A percentile compares a stretch with the other conserved stretches of the same genome.
phyloP scores from a whole-genome alignment of 257 asterid species.

The Vinca minor region DNA sequence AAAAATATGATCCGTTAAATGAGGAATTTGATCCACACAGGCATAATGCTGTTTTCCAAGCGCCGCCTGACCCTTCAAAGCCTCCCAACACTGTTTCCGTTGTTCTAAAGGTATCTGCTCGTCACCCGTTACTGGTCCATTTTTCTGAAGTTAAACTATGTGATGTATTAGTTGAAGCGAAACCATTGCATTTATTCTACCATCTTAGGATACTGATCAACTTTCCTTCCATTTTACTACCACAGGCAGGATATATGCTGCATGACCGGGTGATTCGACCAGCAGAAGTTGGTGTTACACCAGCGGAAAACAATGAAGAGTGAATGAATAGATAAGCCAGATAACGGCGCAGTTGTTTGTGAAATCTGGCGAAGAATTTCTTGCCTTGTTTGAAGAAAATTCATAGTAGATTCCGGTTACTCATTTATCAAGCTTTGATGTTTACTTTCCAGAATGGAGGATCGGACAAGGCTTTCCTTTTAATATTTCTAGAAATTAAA shows the following conservation, averaged over 20 bases:
- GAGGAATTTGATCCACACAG: constrained; percentile 94
- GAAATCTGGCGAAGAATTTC: not conserved
- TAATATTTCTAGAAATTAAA: not conserved
- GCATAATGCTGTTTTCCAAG: constrained; percentile 90
- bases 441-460: not conserved
- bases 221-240: not conserved
- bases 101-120: constrained; percentile 63
- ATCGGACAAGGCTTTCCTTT: not conserved
- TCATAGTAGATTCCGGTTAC: constrained; percentile 2
- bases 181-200: not conserved
- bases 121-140: not conserved
- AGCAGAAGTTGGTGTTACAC: constrained; percentile 86
- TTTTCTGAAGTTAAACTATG: not conserved
- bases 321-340: constrained; percentile 1
- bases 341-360: not conserved
- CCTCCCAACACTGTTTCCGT: constrained; percentile 65
- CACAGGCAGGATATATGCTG: constrained; percentile 63
- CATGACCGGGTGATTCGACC: constrained; percentile 79
- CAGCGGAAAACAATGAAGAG: constrained; percentile 28
- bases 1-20: constrained; percentile 49
- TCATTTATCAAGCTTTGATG: not conserved
- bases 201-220: not conserved
- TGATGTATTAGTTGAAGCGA: too few species aligned
- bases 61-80: constrained; percentile 82
- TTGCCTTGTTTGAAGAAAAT: constrained; percentile 5